phyloP scores from a whole-genome alignment of 2,329 filamentous ascomycete species.

The Aplosporella prunicola region DNA sequence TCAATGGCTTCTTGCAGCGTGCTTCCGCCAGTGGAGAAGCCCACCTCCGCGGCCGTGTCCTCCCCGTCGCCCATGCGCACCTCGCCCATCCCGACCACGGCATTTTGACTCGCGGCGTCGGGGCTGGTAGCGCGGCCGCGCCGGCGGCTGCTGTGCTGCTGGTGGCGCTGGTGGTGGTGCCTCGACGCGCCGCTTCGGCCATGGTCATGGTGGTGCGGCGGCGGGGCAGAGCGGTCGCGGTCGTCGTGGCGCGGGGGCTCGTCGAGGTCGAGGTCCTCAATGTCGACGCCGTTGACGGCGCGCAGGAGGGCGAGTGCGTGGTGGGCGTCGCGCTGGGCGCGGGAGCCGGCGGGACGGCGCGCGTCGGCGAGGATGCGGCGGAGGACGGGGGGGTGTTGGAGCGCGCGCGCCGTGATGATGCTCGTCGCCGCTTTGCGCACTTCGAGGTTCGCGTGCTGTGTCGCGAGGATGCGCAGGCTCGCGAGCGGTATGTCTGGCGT shows the following conservation, averaged over 20 bases:
- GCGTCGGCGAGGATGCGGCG: conserved; percentile 24
- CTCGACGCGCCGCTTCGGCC: neutral
- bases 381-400: conserved; percentile 20
- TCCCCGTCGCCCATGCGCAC: no score
- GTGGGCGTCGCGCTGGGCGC: conserved; percentile 7
- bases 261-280: conserved; percentile 6
- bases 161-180: neutral
- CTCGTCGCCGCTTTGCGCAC: conserved; percentile 27
- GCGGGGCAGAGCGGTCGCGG: neutral
- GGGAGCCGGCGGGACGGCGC: conserved; percentile 3
- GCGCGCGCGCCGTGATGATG: conserved; percentile 4
- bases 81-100: no score
- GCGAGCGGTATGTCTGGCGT: conserved; percentile 33
- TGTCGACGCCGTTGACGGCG: conserved; percentile 7
- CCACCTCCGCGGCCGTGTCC: no score
- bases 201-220: neutral
- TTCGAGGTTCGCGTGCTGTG: conserved; percentile 30
- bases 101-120: conserved; percentile 1
- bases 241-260: neutral
- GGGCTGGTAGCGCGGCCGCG: neutral
- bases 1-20: no score
- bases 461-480: conserved; percentile 32
- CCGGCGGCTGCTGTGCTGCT: neutral
- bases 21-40: no score
- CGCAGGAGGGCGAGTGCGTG: conserved; percentile 9